Percentiles rank a stretch among this genome's conserved stretches.
phyloP scores from a whole-genome alignment of 2,329 filamentous ascomycete species.

The Fusarium sterilihyphosum region DNA sequence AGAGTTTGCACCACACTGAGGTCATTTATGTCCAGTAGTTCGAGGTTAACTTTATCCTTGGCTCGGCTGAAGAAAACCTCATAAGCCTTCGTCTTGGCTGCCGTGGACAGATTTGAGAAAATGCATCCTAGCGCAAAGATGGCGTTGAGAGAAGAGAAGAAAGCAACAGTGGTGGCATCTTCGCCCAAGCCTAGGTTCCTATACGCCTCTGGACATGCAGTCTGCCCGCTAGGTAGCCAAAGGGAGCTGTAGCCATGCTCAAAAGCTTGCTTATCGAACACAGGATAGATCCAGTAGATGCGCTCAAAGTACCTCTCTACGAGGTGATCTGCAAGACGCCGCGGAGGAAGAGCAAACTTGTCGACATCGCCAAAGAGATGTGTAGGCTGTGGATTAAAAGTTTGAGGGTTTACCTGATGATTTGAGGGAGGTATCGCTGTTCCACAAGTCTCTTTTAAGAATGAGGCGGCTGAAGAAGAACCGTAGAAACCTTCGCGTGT shows the following conservation, averaged over 20 bases:
- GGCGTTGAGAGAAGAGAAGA: not conserved
- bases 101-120: not conserved
- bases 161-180: not conserved
- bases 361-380: not conserved
- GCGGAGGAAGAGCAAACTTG: not conserved
- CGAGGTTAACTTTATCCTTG: not conserved
- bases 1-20: not conserved
- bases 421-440: not conserved
- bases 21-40: not conserved
- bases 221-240: not conserved
- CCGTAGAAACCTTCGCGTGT: not conserved
- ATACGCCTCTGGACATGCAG: not conserved
- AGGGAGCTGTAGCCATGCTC: not conserved
- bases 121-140: not conserved
- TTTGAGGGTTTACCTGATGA: accelerated
- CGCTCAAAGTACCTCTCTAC: not conserved
- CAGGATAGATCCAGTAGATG: not conserved
- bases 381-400: not conserved
- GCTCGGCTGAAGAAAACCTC: not conserved
- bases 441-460: not conserved
- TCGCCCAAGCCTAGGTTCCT: not conserved
- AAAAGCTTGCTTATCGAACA: not conserved
- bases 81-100: not conserved
- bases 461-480: not conserved
- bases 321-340: not conserved